Conservation (phyloP, 441 rosid genomes). For the Omphalea diandra region DNA sequence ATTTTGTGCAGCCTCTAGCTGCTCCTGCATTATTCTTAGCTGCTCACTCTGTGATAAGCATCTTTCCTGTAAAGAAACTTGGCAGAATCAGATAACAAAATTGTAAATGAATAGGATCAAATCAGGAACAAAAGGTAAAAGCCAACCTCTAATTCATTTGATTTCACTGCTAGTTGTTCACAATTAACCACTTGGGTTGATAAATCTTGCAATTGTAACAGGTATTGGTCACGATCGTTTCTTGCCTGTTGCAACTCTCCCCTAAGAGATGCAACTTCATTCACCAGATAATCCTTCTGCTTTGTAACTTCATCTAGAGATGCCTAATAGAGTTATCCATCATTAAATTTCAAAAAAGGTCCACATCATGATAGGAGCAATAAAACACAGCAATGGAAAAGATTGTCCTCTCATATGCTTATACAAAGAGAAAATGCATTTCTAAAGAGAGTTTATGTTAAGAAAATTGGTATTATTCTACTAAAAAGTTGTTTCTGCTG, state of each 20-base stretch:
- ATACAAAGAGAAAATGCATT: too few relatives aligned
- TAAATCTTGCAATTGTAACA: constrained; percentile 51
- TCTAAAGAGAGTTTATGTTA: neutral
- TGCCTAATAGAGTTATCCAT: constrained; percentile 41
- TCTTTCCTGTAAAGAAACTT: constrained; percentile 50
- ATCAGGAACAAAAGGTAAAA: neutral
- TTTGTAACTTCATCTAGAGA: constrained; percentile 66
- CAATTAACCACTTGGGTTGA: constrained; percentile 52
- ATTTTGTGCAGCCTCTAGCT: constrained; percentile 67
- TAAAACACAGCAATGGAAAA: too few relatives aligned
- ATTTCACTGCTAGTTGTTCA: constrained; percentile 59
- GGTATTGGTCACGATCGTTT: constrained; percentile 74
- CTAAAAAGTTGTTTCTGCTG: neutral
- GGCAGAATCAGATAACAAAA: constrained; percentile 19
- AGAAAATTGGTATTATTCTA: neutral
- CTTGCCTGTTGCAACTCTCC: constrained; percentile 71
- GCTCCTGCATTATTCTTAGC: constrained; percentile 54
- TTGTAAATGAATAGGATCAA: neutral
- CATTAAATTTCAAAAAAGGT: constrained; percentile 1
- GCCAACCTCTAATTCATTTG: constrained; percentile 82
- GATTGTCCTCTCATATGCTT: neutral
- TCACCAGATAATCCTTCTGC: constrained; percentile 58
- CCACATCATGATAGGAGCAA: neutral
- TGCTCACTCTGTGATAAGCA: constrained; percentile 79
- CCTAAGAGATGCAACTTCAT: constrained; percentile 63